Evolutionary conservation across 306 rosid species (phyloP).

Genomic region (Comarum palustre): DNA sequence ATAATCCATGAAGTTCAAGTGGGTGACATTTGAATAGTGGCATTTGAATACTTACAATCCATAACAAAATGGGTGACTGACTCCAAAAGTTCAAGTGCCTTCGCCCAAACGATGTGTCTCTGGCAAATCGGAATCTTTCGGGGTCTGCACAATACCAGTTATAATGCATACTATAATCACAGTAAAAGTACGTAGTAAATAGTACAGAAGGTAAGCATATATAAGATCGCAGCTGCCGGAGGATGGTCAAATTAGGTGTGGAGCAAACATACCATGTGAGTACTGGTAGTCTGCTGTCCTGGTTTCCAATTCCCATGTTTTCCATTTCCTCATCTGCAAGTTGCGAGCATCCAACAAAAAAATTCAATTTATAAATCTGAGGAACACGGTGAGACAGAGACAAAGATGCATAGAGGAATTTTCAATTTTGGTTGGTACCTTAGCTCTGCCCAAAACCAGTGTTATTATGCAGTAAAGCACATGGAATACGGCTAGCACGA

Average conservation of each 20-base stretch:
- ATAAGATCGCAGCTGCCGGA: background rate
- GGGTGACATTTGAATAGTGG: background rate
- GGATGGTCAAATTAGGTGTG: background rate
- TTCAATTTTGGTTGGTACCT: conserved; percentile 38
- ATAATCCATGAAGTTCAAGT: background rate
- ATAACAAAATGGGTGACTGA: conserved; percentile 45
- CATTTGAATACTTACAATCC: conserved; percentile 60
- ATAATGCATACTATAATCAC: background rate
- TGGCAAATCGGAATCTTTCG: conserved; percentile 73
- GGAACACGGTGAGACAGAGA: background rate
- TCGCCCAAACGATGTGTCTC: conserved; percentile 83
- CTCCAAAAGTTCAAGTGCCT: conserved; percentile 83
- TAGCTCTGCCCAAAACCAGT: conserved; percentile 55
- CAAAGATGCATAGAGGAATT: background rate
- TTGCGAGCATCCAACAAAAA: background rate
- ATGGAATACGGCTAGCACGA: conserved; percentile 64
- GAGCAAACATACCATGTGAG: conserved; percentile 50
- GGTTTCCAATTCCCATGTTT: conserved; percentile 78
- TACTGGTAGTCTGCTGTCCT: conserved; percentile 65
- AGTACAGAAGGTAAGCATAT: background rate
- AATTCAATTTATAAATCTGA: background rate
- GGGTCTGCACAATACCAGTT: conserved; percentile 51
- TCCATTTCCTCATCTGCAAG: conserved; percentile 81
- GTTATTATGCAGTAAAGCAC: conserved; percentile 69
- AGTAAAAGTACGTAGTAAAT: background rate